Base-by-base conservation (phyloP, 331 rosid species). In the Malus hybrid region DNA sequence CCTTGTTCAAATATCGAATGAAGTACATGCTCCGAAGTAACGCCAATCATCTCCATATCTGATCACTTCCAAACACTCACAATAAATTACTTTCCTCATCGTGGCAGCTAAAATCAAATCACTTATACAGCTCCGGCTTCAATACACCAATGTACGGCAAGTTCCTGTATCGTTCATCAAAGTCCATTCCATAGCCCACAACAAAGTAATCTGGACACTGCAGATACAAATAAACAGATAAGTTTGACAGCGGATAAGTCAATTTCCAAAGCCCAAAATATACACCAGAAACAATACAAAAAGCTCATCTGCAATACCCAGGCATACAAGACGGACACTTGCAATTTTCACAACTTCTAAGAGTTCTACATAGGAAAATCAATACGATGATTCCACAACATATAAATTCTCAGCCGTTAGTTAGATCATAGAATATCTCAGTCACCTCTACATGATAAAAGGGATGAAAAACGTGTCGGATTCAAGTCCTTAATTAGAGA, bases 151-250 rank as follows among this genome's bases (percentile, higher is more conserved):
- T 61, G 79, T 90, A 90, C 24, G 98, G 96, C 80, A 94, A 81
- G 84, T 91, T 91, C 85, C 98, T 87, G 68, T 94, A 94, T 2
- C 77, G n/a, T 78, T 94, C 97, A 0, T 89, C 92, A 65, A 76
- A 90, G 82, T 94, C 98, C 96, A 94, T 75, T 54, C 99, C 97
- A 33, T 92, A 94, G n/a, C 99, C 99, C 75, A 94, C 99, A 9
- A 94, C 96, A 81, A 94, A 92, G 63, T 69, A 73, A 76, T 94
- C 88, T 62, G 96, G 93, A 71, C 97, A 92, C 98, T 93, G 97
- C 86, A 78, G 56, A 73, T 74, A 57, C 63, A 28, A 78, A 80
- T 50, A 60, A 62, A 11, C 50, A 77, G 22, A 18, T 1, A 3
- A 67, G 33, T 24, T 57, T 20, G 2, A 54, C 18, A 10, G 19